phyloP scores from a whole-genome alignment of 352 stramenopile genomes.

The Salisapilia sapeloensis region DNA sequence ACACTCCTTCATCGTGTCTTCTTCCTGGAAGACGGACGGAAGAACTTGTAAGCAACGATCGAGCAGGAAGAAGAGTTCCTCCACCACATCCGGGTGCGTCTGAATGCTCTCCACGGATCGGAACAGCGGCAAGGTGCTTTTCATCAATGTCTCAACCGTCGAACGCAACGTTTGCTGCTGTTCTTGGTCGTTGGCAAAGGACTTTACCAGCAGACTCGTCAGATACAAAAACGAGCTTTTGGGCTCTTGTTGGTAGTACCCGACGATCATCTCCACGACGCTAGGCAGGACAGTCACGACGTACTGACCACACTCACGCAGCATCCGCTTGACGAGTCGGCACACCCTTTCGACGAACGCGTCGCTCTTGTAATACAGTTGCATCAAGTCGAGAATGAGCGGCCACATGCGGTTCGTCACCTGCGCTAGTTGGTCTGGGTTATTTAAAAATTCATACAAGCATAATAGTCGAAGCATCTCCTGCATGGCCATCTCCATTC shows the following conservation, averaged over 20 bases:
- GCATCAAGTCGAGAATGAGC: slow-evolving; percentile 60
- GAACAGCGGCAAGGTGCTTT: slow-evolving; percentile 79
- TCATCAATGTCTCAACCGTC: slow-evolving; percentile 42
- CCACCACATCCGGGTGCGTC: slow-evolving; percentile 84
- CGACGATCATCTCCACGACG: slow-evolving; percentile 60
- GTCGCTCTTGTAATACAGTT: slow-evolving; percentile 52
- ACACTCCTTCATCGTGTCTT: slow-evolving; percentile 1
- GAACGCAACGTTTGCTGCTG: slow-evolving; percentile 22
- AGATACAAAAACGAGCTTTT: slow-evolving; percentile 78
- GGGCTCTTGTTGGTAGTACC: slow-evolving; percentile 56
- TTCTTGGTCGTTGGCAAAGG: slow-evolving; percentile 18
- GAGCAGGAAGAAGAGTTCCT: slow-evolving; percentile 94
- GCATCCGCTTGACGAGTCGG: slow-evolving; percentile 77
- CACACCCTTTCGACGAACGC: slow-evolving; percentile 73
- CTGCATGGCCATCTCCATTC: slow-evolving; percentile 15
- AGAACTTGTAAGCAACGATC: slow-evolving; percentile 78
- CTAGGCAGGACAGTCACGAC: slow-evolving; percentile 55
- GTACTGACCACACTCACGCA: slow-evolving; percentile 37
- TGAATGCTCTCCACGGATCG: slow-evolving; percentile 28
- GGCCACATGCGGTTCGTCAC: slow-evolving; percentile 69
- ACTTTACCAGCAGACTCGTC: slow-evolving; percentile 71
- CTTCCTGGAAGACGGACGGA: slow-evolving; percentile 71
- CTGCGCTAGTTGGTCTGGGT: slow-evolving; percentile 16
- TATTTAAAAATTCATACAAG: slow-evolving; percentile 56
- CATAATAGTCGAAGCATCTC: slow-evolving; percentile 70